Evolutionary conservation across 2,329 filamentous ascomycete genomes (phyloP), one percentile per base, ranked within the genome.

Genomic region (Alternaria infectoria): DNA sequence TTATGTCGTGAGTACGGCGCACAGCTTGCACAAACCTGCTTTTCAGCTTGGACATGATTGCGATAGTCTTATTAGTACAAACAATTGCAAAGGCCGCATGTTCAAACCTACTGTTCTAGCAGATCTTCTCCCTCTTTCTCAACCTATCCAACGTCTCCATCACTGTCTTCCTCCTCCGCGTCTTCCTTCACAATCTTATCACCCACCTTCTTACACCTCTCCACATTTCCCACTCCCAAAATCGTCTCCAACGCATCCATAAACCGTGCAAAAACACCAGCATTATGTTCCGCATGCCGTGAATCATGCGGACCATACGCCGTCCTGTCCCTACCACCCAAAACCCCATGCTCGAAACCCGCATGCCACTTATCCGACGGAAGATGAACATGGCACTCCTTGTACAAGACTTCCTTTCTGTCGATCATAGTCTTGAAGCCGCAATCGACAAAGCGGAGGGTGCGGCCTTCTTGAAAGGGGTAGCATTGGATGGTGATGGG

Each of bases 321-420:
- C 32, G 0, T 40, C 1, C 32, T 40, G 2, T 40, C 32, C 2
- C 7, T 0, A 40, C 32, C 32, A 5, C 0, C 1, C 32, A 40
- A 1, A 0, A 40, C 32, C 0, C 1, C 32, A 40, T n/a, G 15
- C 2, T 2, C 0, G 32, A 40, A 40, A 10, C 8, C 8, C 3
- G 32, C 32, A n/a, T n/a, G 15, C 32, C 15, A 40, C 1, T 2
- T 3, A 2, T 36, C 13, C 13, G 1, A 0, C 32, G 32, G 32
- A 3, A 40, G 32, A 40, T 40, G 32, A n/a, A 40, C 32, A 40
- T 40, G 32, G 4, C 0, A 40, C 1, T 40, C 32, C 32, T n/a
- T 36, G 13, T 36, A n/a, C n/a, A n/a, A n/a, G n/a, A n/a, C n/a
- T n/a, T n/a, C n/a, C n/a, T n/a, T n/a, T n/a, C n/a, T n/a, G n/a